Base-by-base conservation (phyloP, 306 rosid genomes). In the Castanea mollissima region DNA sequence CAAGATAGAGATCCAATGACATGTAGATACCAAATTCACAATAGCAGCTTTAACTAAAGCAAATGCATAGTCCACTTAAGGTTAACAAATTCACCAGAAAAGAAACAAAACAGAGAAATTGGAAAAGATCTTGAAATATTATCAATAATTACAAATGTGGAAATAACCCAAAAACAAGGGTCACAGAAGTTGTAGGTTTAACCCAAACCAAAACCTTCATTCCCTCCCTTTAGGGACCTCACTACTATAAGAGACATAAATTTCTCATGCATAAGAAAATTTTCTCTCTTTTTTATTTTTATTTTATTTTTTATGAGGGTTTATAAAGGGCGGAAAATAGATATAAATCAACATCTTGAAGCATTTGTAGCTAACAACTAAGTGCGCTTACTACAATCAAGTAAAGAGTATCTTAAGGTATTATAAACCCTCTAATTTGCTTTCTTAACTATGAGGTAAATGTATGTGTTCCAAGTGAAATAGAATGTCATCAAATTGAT, bases 21-120 rank as follows among this genome's bases (percentile, higher is more conserved):
- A 73, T 67, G 57, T 32, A 71, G 76, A 78, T 57, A 74, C 60
- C 82, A 64, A 78, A 75, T 41, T 20, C 68, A 51, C 6, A 41
- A 14, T 4, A 29, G 15, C 55, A 58, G 10, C 74, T 6, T 67
- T 49, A 82, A 75, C 59, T 56, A 63, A 73, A 80, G 58, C 21
- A 7, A 15, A 75, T 34, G 6, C 6, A 18, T 31, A 35, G 72
- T n/a, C 20, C 46, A 19, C 25, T 31, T 16, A 2, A 15, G 14
- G n/a, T 31, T 5, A 16, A 25, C 2, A 32, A 44, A 65, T 7
- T 65, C 49, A 7, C 49, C 6, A 65, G 14, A 31, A 32, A 14
- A 65, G 71, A 65, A n/a, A 65, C 25, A 62, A 60, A 27, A 65
- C 25, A 65, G 8, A 31, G 44, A 65, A 32, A 20, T 65, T 65